phyloP scores from a whole-genome alignment of 1,284 basidiomycete genomes.

The Tausonia pullulans region DNA sequence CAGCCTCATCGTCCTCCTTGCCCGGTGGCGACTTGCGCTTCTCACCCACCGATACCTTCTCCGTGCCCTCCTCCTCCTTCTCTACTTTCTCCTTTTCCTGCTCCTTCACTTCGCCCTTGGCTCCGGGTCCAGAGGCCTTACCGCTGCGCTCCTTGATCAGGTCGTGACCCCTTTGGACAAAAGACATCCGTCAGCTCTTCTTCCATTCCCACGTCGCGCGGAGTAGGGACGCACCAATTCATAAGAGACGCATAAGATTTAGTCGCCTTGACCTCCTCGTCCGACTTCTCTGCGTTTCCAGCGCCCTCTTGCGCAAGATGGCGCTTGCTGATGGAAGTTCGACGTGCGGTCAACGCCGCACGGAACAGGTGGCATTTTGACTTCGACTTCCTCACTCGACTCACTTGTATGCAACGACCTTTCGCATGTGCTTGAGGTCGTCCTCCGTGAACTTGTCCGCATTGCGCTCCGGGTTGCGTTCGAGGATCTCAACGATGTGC shows the following conservation, averaged over 20 bases:
- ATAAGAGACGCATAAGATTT: slow-evolving; percentile 18
- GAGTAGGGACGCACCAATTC: slow-evolving; percentile 19
- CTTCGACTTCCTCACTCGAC: neutral
- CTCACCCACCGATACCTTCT: neutral
- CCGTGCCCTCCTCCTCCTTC: neutral
- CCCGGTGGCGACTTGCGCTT: slow-evolving; percentile 11
- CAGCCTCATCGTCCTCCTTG: slow-evolving; percentile 21
- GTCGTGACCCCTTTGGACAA: neutral
- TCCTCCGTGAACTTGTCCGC: slow-evolving; percentile 25
- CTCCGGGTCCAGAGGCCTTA: no score
- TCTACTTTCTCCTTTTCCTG: neutral
- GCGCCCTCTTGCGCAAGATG: slow-evolving; percentile 26
- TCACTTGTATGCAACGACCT: slow-evolving; percentile 26
- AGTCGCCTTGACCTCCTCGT: slow-evolving; percentile 23
- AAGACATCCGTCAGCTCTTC: neutral
- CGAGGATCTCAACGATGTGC: slow-evolving; percentile 28
- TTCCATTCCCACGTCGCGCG: neutral
- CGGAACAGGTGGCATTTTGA: neutral
- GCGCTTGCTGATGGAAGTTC: slow-evolving; percentile 22
- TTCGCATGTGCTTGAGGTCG: slow-evolving; percentile 30
- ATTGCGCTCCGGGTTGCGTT: slow-evolving; percentile 28
- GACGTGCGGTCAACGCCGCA: neutral
- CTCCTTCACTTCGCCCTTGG: neutral
- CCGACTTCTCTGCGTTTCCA: slow-evolving; percentile 5
- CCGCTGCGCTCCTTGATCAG: neutral